Percentiles rank a stretch among this genome's conserved stretches.
These are phyloP conservation scores for Paramyrothecium sp. DNA, from an alignment of 2,329 filamentous ascomycete genomes.

Conservation along the genomic window DNA sequence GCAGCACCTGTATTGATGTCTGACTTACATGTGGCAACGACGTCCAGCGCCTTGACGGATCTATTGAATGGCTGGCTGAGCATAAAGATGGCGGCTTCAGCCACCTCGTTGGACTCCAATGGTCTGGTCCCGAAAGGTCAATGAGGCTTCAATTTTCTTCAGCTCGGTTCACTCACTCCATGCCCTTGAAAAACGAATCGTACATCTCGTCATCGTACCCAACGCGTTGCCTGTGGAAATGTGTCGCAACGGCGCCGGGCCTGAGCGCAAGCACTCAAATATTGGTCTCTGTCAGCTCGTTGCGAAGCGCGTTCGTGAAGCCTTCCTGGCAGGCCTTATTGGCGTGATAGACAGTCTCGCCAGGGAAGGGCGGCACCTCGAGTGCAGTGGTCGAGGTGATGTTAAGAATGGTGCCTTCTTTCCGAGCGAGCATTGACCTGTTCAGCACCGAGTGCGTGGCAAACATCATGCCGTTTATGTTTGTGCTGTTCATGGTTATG, in stretches of 20 bases:
- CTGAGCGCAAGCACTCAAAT: slow-evolving; percentile 44
- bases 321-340: slow-evolving; percentile 45
- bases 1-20: not conserved
- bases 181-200: slow-evolving; percentile 42
- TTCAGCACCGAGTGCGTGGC: slow-evolving; percentile 43
- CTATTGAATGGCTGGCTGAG: slow-evolving; percentile 33
- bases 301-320: slow-evolving; percentile 47
- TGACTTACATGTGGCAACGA: slow-evolving; percentile 32
- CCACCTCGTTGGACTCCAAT: slow-evolving; percentile 39
- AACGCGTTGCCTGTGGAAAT: slow-evolving; percentile 46
- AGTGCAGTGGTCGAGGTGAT: slow-evolving; percentile 44
- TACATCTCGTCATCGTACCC: slow-evolving; percentile 39
- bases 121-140: slow-evolving; percentile 27
- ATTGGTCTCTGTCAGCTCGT: slow-evolving; percentile 42
- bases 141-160: not conserved
- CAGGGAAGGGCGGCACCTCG: slow-evolving; percentile 45
- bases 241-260: slow-evolving; percentile 45
- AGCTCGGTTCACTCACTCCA: not conserved
- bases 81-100: slow-evolving; percentile 40
- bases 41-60: slow-evolving; percentile 41
- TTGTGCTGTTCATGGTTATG: slow-evolving; percentile 43
- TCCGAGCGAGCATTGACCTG: slow-evolving; percentile 33
- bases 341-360: slow-evolving; percentile 48
- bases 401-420: slow-evolving; percentile 44
- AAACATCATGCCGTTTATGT: slow-evolving; percentile 47